Percentiles rank a stretch among this genome's conserved stretches.
These are phyloP conservation scores for Bisporella sp. DNA, from an alignment of 2,329 filamentous ascomycete genomes.

Conservation along the genomic window DNA sequence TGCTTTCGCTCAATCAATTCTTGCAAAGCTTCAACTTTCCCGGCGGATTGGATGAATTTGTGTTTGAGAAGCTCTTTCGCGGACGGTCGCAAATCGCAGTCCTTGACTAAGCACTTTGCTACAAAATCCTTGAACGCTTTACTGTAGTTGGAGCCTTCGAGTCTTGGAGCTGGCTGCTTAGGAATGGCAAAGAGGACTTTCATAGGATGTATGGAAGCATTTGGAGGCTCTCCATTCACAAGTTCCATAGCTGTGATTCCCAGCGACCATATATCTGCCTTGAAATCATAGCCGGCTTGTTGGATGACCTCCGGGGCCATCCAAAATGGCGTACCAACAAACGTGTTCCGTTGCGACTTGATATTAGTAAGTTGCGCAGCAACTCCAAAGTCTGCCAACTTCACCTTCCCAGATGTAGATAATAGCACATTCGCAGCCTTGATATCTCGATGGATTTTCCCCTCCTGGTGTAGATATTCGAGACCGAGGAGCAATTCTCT, in stretches of 20 bases:
- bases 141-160: constrained; percentile 77
- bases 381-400: constrained; percentile 94
- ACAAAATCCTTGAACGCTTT: constrained; percentile 94
- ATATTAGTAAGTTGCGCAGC: constrained; percentile 95
- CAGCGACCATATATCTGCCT: constrained; percentile 89
- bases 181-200: constrained; percentile 89
- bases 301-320: constrained; percentile 95
- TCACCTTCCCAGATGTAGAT: constrained; percentile 85
- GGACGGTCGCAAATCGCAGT: constrained; percentile 74
- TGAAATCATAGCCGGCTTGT: constrained; percentile 77
- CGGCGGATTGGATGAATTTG: constrained; percentile 79
- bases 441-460: constrained; percentile 95
- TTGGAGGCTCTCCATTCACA: constrained; percentile 80
- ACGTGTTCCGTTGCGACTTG: constrained; percentile 94
- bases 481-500: constrained; percentile 84
- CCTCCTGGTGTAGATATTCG: constrained; percentile 87
- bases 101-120: constrained; percentile 83
- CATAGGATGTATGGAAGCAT: constrained; percentile 84
- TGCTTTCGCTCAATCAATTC: constrained; percentile 81
- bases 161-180: constrained; percentile 74
- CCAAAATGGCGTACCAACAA: constrained; percentile 96
- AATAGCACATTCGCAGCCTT: constrained; percentile 95
- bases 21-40: constrained; percentile 80
- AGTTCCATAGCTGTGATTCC: constrained; percentile 90
- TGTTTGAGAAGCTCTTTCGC: constrained; percentile 85